Percentiles rank a stretch among this genome's conserved stretches.
These are phyloP conservation scores for Globisporangium parvum DNA, from an alignment of 352 stramenopile genomes.

Conservation along the genomic window DNA sequence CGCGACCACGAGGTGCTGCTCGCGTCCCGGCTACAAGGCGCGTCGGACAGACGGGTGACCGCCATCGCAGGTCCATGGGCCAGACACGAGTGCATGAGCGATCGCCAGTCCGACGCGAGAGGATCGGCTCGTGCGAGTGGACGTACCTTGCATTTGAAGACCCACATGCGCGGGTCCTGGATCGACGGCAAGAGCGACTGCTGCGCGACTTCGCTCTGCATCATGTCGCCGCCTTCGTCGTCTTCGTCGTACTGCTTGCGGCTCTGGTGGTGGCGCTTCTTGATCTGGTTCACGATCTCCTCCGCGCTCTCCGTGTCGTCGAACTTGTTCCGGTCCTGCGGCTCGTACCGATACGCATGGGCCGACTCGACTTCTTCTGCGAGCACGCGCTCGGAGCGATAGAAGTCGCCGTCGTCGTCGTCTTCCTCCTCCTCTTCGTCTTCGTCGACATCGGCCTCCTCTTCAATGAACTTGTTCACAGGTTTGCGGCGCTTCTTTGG, in stretches of 20 bases:
- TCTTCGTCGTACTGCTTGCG: conserved; percentile 82
- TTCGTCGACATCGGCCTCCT: conserved; percentile 84
- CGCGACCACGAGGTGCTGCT: conserved; percentile 82
- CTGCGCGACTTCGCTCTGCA: conserved; percentile 84
- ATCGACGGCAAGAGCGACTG: conserved; percentile 86
- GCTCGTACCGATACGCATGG: conserved; percentile 69
- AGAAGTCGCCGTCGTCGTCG: conserved; percentile 73
- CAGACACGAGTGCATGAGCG: not conserved
- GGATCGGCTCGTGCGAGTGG: not conserved
- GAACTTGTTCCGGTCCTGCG: conserved; percentile 62
- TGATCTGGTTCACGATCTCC: conserved; percentile 84
- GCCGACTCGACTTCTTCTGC: conserved; percentile 67
- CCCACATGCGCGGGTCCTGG: conserved; percentile 86
- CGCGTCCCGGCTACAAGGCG: conserved; percentile 43
- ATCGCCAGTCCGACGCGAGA: not conserved
- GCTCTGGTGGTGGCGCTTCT: conserved; percentile 85
- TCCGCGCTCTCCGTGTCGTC: conserved; percentile 80
- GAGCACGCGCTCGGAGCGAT: conserved; percentile 66
- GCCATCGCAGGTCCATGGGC: not conserved
- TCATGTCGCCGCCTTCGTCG: conserved; percentile 74
- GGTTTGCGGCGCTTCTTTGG: conserved; percentile 80
- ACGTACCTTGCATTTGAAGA: conserved; percentile 86
- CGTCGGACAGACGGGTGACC: not conserved
- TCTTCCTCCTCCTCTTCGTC: conserved; percentile 86
- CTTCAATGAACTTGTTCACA: conserved; percentile 88